These are phyloP conservation scores for Bremia lactucae DNA, from an alignment of 352 stramenopile species.

Conservation along the genomic window DNA sequence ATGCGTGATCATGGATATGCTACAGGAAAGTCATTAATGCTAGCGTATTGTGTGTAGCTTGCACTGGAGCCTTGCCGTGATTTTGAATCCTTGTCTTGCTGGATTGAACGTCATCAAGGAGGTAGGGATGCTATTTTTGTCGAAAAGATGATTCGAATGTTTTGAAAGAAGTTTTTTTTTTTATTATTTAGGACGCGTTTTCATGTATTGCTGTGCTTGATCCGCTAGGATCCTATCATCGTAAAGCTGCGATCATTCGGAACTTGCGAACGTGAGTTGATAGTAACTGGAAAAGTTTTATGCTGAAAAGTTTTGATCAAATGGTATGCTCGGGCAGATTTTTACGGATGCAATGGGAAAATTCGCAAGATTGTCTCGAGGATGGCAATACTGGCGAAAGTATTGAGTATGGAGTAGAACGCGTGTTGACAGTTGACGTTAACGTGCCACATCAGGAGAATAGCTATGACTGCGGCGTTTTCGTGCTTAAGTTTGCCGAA, in stretches of 20 bases:
- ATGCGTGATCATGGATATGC: background rate
- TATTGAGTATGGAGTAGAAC: constrained; percentile 27
- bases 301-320: background rate
- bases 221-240: constrained; percentile 63
- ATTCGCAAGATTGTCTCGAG: constrained; percentile 7
- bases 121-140: constrained; percentile 14
- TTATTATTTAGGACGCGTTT: constrained; percentile 16
- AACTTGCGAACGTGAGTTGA: constrained; percentile 43
- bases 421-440: constrained; percentile 25
- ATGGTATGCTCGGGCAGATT: constrained; percentile 30
- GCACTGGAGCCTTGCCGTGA: constrained; percentile 77
- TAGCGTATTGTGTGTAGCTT: constrained; percentile 29
- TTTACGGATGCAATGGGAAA: constrained; percentile 44
- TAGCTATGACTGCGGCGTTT: constrained; percentile 56
- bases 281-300: background rate
- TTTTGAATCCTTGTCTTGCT: constrained; percentile 53
- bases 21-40: background rate
- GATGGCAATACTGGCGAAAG: constrained; percentile 1
- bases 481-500: constrained; percentile 50
- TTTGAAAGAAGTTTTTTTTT: no score
- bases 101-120: constrained; percentile 20
- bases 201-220: constrained; percentile 61
- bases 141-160: no score
- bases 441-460: constrained; percentile 48
- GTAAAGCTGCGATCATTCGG: constrained; percentile 38